Evolutionary conservation across 2,329 filamentous ascomycete genomes (phyloP), one percentile per base, ranked within the genome.

Genomic region (Calonectria crousiana): DNA sequence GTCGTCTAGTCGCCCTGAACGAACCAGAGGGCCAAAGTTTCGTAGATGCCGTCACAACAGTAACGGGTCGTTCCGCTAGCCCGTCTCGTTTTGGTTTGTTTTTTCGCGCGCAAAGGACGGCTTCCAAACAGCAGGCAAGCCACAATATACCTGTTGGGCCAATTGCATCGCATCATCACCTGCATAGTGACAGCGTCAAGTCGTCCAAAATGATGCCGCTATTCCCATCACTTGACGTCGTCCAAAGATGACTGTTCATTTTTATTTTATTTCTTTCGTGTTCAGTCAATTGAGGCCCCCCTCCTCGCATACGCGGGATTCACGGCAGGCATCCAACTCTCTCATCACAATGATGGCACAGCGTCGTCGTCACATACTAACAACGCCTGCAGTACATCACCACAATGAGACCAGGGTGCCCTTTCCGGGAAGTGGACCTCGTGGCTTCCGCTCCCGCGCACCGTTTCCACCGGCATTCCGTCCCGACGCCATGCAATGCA

Each of bases 341-440:
- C 28, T 8, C 32, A 58, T 58, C n/a, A 58, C 53, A 32, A 58
- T 36, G 32, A 58, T 58, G 53, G 11, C 32, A 36, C 20, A 58
- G 23, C 14, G 49, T 16, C 9, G 3, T 28, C 26, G 14, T 47
- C 49, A 52, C 49, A 52, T 28, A 32, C 52, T 32, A 36, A 32
- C 11, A 32, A n/a, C n/a, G n/a, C n/a, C n/a, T n/a, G n/a, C n/a
- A n/a, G n/a, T n/a, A n/a, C n/a, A n/a, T n/a, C n/a, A n/a, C n/a
- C 20, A 36, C 64, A 52, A 47, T 20, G 38, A 65, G 23, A 44
- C 23, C 66, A 28, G 51, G 49, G 28, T 28, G 10, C 26, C 26
- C 26, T 30, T 34, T 36, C 30, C 69, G 69, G 69, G 51, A 67
- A 67, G 62, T 67, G 69, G 69, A 67, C 28, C 60, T 26, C 36